Base-by-base conservation (phyloP, 495 filamentous ascomycete genomes). In the Penicillium paxilli region DNA sequence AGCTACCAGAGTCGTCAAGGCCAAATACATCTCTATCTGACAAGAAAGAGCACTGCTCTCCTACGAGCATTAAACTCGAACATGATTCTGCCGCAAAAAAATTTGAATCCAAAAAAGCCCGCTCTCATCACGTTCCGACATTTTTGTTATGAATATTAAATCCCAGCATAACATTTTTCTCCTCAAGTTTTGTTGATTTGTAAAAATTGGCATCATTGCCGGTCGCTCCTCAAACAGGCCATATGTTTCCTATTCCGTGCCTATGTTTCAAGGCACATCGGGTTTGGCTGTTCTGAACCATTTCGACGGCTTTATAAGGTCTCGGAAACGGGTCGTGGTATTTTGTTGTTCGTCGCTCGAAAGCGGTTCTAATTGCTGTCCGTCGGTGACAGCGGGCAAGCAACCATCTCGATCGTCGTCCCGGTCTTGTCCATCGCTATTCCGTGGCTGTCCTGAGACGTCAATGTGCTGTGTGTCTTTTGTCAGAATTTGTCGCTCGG, bases 121-220 rank as follows among this genome's bases (percentile, higher is more conserved):
- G 70, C 37, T 68, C 74, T 38, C 74, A 70, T 35, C 68, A 78
- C 54, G 74, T 80, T 48, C 76, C 76, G 38, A 80, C 70, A 35
- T 80, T 80, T 64, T 47, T 80, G 42, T 52, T 75, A 22, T 80
- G 66, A 38, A 38, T 38, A 19, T 16, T 20, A 16, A 35, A 42
- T 57, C 14, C 38, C 47, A 44, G 19, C 16, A 51, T 41, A 35
- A 30, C 51, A 42, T 44, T 38, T 16, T 16, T 17, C n/a, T 19
- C 35, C 14, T 52, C 47, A 33, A 42, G 22, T 35, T 25, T n/a
- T 42, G 17, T 16, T 49, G 16, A 38, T 19, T n/a, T n/a, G n/a
- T n/a, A n/a, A n/a, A 38, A 38, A 38, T 38, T 38, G 35, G n/a
- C 4, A 2, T 38, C 16, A n/a, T 38, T 9, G 35, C 2, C 5